These are phyloP conservation scores for Persicaria maculosa DNA, from an alignment of 148 eudicot genomes.

Conservation along the genomic window DNA sequence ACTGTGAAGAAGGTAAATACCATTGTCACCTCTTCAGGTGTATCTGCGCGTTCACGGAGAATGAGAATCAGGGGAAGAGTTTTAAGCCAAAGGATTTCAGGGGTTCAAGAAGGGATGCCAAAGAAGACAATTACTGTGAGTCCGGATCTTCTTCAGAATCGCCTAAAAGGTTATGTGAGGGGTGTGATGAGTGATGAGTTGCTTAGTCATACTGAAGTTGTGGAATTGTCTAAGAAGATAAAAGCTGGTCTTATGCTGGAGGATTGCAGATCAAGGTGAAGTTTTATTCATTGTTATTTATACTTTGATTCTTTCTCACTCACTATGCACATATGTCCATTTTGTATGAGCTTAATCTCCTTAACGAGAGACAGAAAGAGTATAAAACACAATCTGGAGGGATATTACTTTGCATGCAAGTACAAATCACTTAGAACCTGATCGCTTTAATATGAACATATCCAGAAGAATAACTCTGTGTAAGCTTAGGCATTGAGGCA, in stretches of 20 bases:
- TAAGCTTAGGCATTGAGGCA: neutral
- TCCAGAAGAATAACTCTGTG: neutral
- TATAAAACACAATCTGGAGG: neutral
- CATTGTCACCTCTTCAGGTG: slow-evolving; percentile 52
- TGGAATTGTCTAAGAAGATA: slow-evolving; percentile 61
- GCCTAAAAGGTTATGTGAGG: slow-evolving; percentile 65
- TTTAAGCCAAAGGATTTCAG: slow-evolving; percentile 20
- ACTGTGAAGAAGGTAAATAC: slow-evolving; percentile 26
- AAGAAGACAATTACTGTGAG: slow-evolving; percentile 35
- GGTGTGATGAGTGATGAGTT: slow-evolving; percentile 50
- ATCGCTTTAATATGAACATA: neutral
- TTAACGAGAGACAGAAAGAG: neutral
- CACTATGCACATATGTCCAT: slow-evolving; percentile 5
- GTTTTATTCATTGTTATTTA: neutral
- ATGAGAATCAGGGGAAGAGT: slow-evolving; percentile 39
- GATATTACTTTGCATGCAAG: neutral
- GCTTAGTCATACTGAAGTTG: slow-evolving; percentile 76
- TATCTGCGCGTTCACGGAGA: slow-evolving; percentile 67
- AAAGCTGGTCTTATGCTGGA: slow-evolving; percentile 63
- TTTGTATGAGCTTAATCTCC: neutral
- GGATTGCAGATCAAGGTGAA: slow-evolving; percentile 67
- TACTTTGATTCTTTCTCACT: neutral
- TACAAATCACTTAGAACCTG: neutral
- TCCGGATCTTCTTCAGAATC: slow-evolving; percentile 65
- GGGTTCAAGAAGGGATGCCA: slow-evolving; percentile 18